Conservation (phyloP, 106 monocot species). For the Dioscorea dumetorum region DNA sequence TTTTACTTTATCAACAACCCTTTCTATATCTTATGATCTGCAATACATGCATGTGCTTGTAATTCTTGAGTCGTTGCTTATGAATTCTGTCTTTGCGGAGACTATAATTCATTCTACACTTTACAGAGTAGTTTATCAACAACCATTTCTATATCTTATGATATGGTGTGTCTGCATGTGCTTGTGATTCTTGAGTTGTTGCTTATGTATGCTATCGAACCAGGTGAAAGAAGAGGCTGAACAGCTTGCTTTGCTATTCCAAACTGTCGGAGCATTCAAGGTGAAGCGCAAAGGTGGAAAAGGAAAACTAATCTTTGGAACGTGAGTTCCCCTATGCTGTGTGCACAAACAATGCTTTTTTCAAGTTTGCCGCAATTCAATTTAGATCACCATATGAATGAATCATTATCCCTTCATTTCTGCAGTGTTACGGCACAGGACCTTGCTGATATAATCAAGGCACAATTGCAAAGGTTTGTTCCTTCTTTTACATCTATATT, state of each 20-base stretch:
- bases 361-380: neutral
- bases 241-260: slow-evolving; percentile 72
- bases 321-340: slow-evolving; percentile 37
- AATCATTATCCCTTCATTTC: neutral
- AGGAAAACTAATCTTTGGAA: slow-evolving; percentile 91
- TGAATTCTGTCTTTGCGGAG: neutral
- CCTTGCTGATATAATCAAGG: slow-evolving; percentile 89
- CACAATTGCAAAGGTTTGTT: slow-evolving; percentile 77
- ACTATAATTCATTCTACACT: too few species aligned
- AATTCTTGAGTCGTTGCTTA: too few species aligned
- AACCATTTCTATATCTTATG: too few species aligned
- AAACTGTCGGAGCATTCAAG: slow-evolving; percentile 86
- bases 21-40: too few species aligned
- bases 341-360: neutral
- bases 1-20: too few species aligned
- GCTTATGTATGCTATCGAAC: neutral
- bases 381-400: too few species aligned
- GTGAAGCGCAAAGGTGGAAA: slow-evolving; percentile 83
- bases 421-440: slow-evolving; percentile 87
- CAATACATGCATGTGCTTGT: too few species aligned
- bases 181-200: too few species aligned
- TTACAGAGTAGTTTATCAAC: too few species aligned
- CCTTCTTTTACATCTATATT: neutral
- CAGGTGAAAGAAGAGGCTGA: slow-evolving; percentile 97
- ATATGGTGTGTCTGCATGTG: too few species aligned